phyloP scores from a whole-genome alignment of 108 stramenopile species.

The Skeletonema potamos region DNA sequence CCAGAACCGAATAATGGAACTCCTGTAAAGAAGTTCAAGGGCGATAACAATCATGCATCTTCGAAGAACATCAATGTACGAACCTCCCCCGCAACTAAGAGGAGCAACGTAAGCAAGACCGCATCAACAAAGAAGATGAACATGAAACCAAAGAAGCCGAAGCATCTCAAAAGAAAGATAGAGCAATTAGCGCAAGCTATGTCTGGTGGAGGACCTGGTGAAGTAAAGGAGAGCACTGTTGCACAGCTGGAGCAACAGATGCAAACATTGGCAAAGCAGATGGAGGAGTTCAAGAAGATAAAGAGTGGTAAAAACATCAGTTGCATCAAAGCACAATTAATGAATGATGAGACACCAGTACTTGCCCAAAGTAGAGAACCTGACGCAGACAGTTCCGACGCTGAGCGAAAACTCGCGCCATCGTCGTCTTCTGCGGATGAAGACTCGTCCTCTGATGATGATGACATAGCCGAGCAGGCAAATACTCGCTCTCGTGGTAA shows the following conservation, averaged over 20 bases:
- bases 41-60: neutral
- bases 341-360: neutral
- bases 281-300: conserved; percentile 25
- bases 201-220: conserved; percentile 25
- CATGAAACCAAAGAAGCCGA: conserved; percentile 72
- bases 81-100: neutral
- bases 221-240: conserved; percentile 15
- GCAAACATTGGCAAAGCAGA: conserved; percentile 33
- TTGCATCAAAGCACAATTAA: neutral
- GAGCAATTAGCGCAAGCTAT: conserved; percentile 45
- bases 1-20: neutral
- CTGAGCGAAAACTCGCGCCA: conserved; percentile 16
- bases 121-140: conserved; percentile 23
- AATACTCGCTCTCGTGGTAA: conserved; percentile 38
- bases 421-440: conserved; percentile 33
- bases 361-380: neutral
- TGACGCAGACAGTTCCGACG: conserved; percentile 22
- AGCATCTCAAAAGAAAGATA: conserved; percentile 83
- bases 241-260: conserved; percentile 47
- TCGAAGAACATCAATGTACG: neutral
- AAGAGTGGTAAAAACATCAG: neutral
- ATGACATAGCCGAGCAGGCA: conserved; percentile 9
- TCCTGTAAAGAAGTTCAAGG: neutral
- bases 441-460: conserved; percentile 28
- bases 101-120: neutral